Percentiles rank a stretch among this genome's conserved stretches.
phyloP scores from a whole-genome alignment of 768 basidiomycete species.

The Termitomyces sp. region DNA sequence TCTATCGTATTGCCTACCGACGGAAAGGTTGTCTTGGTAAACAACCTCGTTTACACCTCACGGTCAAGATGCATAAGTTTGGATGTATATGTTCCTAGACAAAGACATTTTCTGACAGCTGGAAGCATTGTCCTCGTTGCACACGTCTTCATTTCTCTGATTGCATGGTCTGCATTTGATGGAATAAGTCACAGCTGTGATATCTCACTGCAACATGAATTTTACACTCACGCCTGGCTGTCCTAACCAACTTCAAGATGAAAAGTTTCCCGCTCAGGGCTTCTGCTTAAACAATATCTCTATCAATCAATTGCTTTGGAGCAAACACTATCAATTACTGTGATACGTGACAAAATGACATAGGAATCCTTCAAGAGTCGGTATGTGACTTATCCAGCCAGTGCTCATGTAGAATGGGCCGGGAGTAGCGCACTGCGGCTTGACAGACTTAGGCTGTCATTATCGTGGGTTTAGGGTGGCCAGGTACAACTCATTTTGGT shows the following conservation, averaged over 20 bases:
- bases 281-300: background rate
- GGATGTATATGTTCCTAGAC: background rate
- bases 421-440: too few relatives aligned
- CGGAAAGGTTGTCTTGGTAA: background rate
- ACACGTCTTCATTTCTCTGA: background rate
- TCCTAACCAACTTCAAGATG: background rate
- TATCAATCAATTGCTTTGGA: slow-evolving; percentile 15
- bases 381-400: too few relatives aligned
- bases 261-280: background rate
- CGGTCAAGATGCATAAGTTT: background rate
- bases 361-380: too few relatives aligned
- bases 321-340: slow-evolving; percentile 11
- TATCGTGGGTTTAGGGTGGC: background rate
- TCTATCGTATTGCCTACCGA: background rate
- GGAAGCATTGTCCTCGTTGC: background rate
- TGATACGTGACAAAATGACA: too few relatives aligned
- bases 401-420: too few relatives aligned
- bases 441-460: too few relatives aligned
- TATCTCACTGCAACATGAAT: background rate
- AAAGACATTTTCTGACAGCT: background rate
- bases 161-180: background rate
- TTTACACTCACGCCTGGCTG: background rate
- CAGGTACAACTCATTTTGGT: background rate
- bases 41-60: background rate
- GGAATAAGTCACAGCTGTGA: background rate